Evolutionary conservation across 257 asterid genomes (phyloP).

Genomic region (Capsicum chinense): DNA sequence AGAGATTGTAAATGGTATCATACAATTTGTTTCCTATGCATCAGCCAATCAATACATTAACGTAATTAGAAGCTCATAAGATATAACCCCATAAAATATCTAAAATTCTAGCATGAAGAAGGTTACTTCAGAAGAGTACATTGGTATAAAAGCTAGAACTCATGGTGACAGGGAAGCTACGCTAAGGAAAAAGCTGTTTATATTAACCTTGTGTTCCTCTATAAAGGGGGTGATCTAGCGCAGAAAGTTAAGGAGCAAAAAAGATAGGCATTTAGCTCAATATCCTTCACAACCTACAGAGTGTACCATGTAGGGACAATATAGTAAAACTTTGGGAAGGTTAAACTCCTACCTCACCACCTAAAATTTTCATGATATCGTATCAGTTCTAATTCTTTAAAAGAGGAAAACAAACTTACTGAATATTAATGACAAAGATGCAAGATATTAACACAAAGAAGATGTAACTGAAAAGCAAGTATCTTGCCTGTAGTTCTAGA

Average conservation of each 20-base stretch:
- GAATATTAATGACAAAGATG: background rate
- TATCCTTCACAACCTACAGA: background rate
- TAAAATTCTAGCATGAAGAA: slow-evolving; percentile 12
- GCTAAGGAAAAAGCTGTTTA: background rate
- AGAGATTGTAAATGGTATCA: background rate
- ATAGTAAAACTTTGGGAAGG: background rate
- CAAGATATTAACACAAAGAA: slow-evolving; percentile 19
- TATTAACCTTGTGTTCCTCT: background rate
- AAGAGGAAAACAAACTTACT: background rate
- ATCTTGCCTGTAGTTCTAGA: slow-evolving; percentile 1
- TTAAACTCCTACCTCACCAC: background rate
- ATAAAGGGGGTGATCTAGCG: background rate
- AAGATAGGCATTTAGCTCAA: background rate
- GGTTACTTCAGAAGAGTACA: background rate
- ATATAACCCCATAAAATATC: background rate
- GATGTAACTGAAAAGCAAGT: background rate
- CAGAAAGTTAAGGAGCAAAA: background rate
- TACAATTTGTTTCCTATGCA: background rate
- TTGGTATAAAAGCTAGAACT: background rate
- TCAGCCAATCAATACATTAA: background rate
- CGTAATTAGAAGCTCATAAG: background rate
- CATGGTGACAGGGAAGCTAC: background rate
- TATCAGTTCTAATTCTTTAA: background rate
- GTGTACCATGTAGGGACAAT: background rate
- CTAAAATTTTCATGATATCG: background rate